phyloP scores from a whole-genome alignment of 305 asterid species.

The Fraxinus dipetala region DNA sequence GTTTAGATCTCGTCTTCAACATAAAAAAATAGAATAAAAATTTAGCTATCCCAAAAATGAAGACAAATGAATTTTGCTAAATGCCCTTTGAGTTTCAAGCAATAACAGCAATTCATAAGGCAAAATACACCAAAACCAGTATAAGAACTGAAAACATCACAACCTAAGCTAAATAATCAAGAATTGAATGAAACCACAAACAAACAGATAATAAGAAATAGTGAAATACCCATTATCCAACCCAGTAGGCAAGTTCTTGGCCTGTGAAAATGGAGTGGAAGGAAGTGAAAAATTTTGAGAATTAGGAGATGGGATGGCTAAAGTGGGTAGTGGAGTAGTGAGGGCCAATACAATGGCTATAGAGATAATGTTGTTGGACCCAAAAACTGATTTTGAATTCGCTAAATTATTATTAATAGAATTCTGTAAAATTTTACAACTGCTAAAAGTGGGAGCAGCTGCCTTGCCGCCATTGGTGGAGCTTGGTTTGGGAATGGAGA shows the following conservation, averaged over 20 bases:
- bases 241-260: conserved; percentile 70
- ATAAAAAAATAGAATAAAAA: background rate
- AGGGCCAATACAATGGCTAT: conserved; percentile 53
- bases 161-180: background rate
- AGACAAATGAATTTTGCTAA: background rate
- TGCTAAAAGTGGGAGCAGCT: background rate
- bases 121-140: background rate
- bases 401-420: background rate
- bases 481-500: conserved; percentile 26
- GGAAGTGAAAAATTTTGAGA: conserved; percentile 39
- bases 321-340: conserved; percentile 54
- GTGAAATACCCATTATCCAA: conserved; percentile 59
- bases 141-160: background rate
- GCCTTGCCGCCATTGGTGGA: conserved; percentile 15
- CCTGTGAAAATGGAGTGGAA: conserved; percentile 79
- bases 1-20: background rate
- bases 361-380: conserved; percentile 44
- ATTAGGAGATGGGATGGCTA: conserved; percentile 59
- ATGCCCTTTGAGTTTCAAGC: background rate
- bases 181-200: background rate
- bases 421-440: background rate
- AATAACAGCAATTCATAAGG: background rate
- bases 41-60: background rate
- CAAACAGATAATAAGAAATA: background rate
- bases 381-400: conserved; percentile 22